phyloP scores from a whole-genome alignment of 2,329 filamentous ascomycete species.

The Pezicula neosporulosa region DNA sequence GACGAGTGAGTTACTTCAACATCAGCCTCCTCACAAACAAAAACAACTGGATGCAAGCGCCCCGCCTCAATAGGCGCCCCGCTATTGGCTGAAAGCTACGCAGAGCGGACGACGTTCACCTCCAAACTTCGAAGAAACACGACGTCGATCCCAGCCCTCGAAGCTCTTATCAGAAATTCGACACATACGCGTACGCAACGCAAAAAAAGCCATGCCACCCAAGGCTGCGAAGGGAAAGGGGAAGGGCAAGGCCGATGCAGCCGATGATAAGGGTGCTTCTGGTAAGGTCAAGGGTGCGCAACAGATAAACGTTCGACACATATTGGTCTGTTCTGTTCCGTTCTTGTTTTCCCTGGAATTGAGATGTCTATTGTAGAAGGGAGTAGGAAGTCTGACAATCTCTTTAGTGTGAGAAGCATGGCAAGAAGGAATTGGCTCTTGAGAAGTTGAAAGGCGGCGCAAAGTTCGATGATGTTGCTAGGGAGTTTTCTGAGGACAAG shows the following conservation, averaged over 20 bases:
- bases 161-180: background rate
- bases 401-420: slow-evolving; percentile 65
- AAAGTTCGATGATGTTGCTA: slow-evolving; percentile 73
- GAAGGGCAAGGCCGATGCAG: slow-evolving; percentile 36
- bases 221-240: slow-evolving; percentile 28
- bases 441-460: slow-evolving; percentile 61
- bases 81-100: background rate
- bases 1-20: no score
- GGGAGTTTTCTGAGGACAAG: slow-evolving; percentile 74
- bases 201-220: slow-evolving; percentile 23
- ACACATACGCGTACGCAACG: background rate
- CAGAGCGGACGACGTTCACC: background rate
- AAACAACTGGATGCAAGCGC: no score
- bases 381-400: slow-evolving; percentile 8
- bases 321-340: slow-evolving; percentile 32
- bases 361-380: background rate
- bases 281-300: slow-evolving; percentile 57
- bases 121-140: background rate
- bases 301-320: slow-evolving; percentile 72
- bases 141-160: background rate
- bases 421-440: slow-evolving; percentile 74
- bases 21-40: no score
- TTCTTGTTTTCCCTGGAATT: background rate
- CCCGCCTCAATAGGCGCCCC: background rate
- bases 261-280: slow-evolving; percentile 23